Conservation (phyloP, 176 grass and related monocot genomes). For the Cenchrus fungigraminus region DNA sequence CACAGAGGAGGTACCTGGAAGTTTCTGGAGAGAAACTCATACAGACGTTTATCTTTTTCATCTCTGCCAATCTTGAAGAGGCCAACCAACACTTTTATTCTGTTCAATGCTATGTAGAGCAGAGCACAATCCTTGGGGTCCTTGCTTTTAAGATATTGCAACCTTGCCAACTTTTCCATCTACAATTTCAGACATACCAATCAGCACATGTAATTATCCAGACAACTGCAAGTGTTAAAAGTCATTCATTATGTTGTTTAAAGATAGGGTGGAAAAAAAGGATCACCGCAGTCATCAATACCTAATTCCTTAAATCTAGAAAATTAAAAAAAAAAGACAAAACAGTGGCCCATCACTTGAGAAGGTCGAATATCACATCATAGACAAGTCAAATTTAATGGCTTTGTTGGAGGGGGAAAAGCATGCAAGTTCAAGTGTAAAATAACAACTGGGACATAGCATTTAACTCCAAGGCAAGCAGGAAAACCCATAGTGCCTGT, state of each 20-base stretch:
- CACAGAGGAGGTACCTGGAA: constrained; percentile 70
- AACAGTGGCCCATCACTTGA: constrained; percentile 24
- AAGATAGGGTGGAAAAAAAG: constrained; percentile 25
- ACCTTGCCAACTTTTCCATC: constrained; percentile 97
- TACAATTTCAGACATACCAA: constrained; percentile 62
- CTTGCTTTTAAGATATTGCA: constrained; percentile 92
- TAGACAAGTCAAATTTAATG: constrained; percentile 7
- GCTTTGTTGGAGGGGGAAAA: background rate
- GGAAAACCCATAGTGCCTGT: background rate
- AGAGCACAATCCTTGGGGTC: constrained; percentile 95
- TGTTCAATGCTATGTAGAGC: constrained; percentile 89
- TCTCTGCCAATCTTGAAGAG: constrained; percentile 95
- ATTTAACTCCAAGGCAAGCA: constrained; percentile 27
- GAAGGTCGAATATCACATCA: constrained; percentile 16
- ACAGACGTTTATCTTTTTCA: constrained; percentile 84
- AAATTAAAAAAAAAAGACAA: constrained; percentile 36
- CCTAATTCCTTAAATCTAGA: constrained; percentile 35
- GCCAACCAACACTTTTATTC: constrained; percentile 85
- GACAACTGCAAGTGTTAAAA: constrained; percentile 44
- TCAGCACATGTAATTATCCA: constrained; percentile 55
- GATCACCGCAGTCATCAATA: constrained; percentile 27
- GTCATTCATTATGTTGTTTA: constrained; percentile 29
- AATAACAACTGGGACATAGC: constrained; percentile 11
- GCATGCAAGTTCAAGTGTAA: background rate
- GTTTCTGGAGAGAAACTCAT: constrained; percentile 87